Evolutionary conservation across 2,329 filamentous ascomycete genomes (phyloP).

Genomic region (Sarocladiaceae sp.): DNA sequence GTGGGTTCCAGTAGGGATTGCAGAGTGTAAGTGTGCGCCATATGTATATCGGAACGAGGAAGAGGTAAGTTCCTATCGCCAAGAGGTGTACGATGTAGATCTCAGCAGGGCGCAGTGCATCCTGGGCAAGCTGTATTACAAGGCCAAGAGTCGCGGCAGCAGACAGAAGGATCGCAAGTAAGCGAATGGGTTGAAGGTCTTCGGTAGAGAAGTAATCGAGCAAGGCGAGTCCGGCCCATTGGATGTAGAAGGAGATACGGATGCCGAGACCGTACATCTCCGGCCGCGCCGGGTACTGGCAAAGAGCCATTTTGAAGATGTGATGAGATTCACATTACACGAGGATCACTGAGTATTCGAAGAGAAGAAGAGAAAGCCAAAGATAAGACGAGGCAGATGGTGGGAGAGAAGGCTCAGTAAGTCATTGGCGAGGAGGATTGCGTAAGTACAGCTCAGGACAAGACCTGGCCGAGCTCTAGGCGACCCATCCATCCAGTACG

Average conservation of each 20-base stretch:
- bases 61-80: conserved; percentile 24
- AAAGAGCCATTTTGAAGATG: conserved; percentile 17
- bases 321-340: background rate
- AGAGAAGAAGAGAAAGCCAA: background rate
- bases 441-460: background rate
- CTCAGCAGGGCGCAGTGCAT: conserved; percentile 22
- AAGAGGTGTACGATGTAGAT: conserved; percentile 28
- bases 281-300: conserved; percentile 21
- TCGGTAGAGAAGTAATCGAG: conserved; percentile 3
- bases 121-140: conserved; percentile 19
- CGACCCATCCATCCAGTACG: background rate
- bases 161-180: conserved; percentile 2
- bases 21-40: conserved; percentile 28
- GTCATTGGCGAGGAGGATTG: background rate
- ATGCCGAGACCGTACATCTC: conserved; percentile 32
- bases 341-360: background rate
- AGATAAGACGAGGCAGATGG: background rate
- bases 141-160: conserved; percentile 18
- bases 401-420: background rate
- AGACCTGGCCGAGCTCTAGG: conserved; percentile 4
- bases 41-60: conserved; percentile 27
- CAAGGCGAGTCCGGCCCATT: conserved; percentile 30
- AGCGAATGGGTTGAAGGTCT: conserved; percentile 1
- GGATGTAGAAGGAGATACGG: conserved; percentile 28
- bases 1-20: conserved; percentile 23